Evolutionary conservation across 805 yeast species (phyloP).

Genomic region (Candida orba): DNA sequence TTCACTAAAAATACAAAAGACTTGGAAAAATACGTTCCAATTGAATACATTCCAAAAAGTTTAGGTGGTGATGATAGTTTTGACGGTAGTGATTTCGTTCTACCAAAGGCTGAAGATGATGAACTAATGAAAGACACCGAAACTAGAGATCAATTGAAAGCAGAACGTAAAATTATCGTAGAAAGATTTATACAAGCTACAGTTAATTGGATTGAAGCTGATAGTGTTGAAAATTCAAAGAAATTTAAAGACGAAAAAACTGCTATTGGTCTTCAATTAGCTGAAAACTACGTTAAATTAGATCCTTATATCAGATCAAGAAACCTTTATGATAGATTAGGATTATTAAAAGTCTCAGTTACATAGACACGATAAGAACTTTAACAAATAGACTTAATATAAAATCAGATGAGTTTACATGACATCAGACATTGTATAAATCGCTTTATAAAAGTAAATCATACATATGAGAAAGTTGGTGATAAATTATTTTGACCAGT

Average conservation of each 20-base stretch:
- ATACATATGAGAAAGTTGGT: no score
- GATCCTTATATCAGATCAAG: constrained; percentile 83
- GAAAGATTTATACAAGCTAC: constrained; percentile 58
- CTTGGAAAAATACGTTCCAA: constrained; percentile 52
- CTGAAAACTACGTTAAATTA: constrained; percentile 55
- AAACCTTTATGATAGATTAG: constrained; percentile 75
- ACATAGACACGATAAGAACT: background rate
- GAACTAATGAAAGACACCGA: constrained; percentile 36
- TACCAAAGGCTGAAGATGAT: constrained; percentile 57
- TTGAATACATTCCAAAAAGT: constrained; percentile 53
- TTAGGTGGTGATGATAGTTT: constrained; percentile 68
- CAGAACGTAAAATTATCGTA: constrained; percentile 49
- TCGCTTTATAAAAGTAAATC: no score
- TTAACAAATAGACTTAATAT: no score
- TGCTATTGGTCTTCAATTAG: constrained; percentile 42
- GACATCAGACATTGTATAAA: no score
- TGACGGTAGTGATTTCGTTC: constrained; percentile 45
- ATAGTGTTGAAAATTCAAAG: constrained; percentile 41
- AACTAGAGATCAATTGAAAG: constrained; percentile 36
- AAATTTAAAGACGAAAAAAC: constrained; percentile 48
- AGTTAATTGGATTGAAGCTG: constrained; percentile 68
- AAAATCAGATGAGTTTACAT: no score
- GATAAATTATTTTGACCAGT: no score
- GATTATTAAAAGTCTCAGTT: constrained; percentile 10
- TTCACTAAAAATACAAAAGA: constrained; percentile 73